Evolutionary conservation across 805 yeast species (phyloP).

Genomic region (Pichia heedii): DNA sequence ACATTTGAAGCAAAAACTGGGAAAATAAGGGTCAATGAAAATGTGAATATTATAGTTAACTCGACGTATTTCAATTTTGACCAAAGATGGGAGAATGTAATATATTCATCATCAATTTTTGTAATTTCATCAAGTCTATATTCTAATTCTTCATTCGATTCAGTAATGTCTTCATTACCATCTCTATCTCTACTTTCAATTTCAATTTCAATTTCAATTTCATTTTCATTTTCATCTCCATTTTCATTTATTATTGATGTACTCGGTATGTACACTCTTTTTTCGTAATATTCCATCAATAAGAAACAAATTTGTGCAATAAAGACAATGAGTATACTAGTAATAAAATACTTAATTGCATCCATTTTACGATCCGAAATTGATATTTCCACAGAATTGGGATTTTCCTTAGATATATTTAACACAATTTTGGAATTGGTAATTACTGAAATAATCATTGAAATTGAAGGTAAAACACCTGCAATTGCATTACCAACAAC

Average conservation of each 20-base stretch:
- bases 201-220: not conserved
- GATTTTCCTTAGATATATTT: constrained; percentile 1
- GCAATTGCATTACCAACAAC: constrained; percentile 95
- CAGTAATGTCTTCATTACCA: not conserved
- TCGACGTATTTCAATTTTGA: constrained; percentile 54
- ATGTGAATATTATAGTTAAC: constrained; percentile 61
- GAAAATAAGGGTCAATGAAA: constrained; percentile 66
- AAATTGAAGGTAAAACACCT: constrained; percentile 82
- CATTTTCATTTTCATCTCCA: not conserved
- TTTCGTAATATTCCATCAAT: constrained; percentile 18
- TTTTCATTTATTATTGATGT: not conserved
- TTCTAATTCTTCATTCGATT: constrained; percentile 1
- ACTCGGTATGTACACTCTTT: not conserved
- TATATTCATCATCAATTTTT: constrained; percentile 23
- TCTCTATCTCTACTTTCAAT: not conserved
- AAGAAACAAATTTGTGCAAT: constrained; percentile 15
- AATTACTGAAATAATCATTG: constrained; percentile 46
- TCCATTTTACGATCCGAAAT: constrained; percentile 11
- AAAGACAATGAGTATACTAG: constrained; percentile 18
- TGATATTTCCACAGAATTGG: not conserved
- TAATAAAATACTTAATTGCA: constrained; percentile 31
- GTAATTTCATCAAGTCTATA: not conserved
- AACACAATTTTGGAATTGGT: constrained; percentile 8
- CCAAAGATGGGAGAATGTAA: constrained; percentile 57
- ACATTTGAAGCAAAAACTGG: constrained; percentile 84